These are phyloP conservation scores for Trichoderma sp. DNA, from an alignment of 2,329 filamentous ascomycete species.

Conservation along the genomic window DNA sequence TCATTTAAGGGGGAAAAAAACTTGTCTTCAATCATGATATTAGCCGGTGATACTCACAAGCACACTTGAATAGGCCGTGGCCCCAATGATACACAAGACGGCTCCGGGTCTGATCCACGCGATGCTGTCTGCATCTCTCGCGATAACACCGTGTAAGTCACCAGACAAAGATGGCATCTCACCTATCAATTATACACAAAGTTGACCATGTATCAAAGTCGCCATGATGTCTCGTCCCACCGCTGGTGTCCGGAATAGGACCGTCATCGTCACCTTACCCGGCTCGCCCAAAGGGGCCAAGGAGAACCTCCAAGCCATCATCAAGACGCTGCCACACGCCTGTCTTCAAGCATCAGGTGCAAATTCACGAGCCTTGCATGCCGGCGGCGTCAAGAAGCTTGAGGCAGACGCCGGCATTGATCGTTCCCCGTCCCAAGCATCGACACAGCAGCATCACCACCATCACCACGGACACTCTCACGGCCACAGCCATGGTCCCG, in stretches of 20 bases:
- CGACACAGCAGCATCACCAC: constrained; percentile 35
- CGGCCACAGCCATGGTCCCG: constrained; percentile 50
- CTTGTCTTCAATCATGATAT: neutral
- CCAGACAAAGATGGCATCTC: constrained; percentile 11
- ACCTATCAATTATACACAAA: neutral
- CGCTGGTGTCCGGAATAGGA: constrained; percentile 77
- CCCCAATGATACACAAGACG: constrained; percentile 74
- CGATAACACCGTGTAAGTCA: constrained; percentile 81
- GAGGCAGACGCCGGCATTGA: constrained; percentile 75
- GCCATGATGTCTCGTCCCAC: constrained; percentile 95
- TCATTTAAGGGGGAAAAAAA: neutral
- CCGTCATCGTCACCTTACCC: constrained; percentile 82
- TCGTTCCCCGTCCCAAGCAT: constrained; percentile 33
- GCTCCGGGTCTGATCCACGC: constrained; percentile 91
- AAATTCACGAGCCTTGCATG: constrained; percentile 75
- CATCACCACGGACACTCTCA: constrained; percentile 41
- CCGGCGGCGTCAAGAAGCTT: constrained; percentile 76
- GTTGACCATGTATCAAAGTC: constrained; percentile 52
- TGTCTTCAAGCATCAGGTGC: constrained; percentile 82
- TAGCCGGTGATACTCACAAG: neutral
- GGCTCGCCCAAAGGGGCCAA: constrained; percentile 93
- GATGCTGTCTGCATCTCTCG: constrained; percentile 82
- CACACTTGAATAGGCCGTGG: constrained; percentile 60
- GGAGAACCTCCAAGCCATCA: constrained; percentile 84
- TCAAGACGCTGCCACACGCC: constrained; percentile 93